Evolutionary conservation across 148 eudicot genomes (phyloP).

Genomic region (Rhododendron ovatum): DNA sequence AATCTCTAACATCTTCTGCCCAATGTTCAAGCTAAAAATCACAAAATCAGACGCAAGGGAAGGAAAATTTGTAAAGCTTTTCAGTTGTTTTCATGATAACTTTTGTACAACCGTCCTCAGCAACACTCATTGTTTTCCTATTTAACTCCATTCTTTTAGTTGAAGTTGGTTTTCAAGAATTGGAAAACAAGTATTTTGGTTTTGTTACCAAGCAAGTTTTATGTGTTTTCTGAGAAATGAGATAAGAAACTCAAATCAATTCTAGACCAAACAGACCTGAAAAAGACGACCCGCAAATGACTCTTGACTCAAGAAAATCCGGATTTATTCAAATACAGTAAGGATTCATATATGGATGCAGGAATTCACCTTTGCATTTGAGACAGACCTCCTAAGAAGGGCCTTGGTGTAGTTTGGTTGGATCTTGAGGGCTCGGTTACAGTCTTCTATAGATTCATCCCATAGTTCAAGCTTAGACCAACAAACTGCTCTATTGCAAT

Average conservation of each 20-base stretch:
- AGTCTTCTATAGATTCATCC: conserved; percentile 40
- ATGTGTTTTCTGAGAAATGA: neutral
- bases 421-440: conserved; percentile 38
- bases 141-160: neutral
- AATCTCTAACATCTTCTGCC: conserved; percentile 30
- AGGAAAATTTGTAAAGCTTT: neutral
- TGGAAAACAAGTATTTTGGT: neutral
- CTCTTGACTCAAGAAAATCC: neutral
- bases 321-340: neutral
- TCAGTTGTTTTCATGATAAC: neutral
- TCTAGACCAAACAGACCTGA: neutral
- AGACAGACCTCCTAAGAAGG: conserved; percentile 38
- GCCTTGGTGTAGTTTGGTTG: conserved; percentile 41
- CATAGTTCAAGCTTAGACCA: conserved; percentile 44
- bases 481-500: conserved; percentile 45
- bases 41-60: neutral
- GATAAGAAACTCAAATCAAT: neutral
- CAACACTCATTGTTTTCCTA: neutral
- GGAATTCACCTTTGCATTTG: conserved; percentile 30
- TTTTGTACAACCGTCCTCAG: neutral
- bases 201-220: neutral
- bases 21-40: conserved; percentile 31
- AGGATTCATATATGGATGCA: neutral
- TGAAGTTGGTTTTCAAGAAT: neutral
- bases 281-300: neutral